Evolutionary conservation across 805 yeast genomes (phyloP), one percentile per base, ranked within the genome.

Genomic region (Yamadazyma philogaea): DNA sequence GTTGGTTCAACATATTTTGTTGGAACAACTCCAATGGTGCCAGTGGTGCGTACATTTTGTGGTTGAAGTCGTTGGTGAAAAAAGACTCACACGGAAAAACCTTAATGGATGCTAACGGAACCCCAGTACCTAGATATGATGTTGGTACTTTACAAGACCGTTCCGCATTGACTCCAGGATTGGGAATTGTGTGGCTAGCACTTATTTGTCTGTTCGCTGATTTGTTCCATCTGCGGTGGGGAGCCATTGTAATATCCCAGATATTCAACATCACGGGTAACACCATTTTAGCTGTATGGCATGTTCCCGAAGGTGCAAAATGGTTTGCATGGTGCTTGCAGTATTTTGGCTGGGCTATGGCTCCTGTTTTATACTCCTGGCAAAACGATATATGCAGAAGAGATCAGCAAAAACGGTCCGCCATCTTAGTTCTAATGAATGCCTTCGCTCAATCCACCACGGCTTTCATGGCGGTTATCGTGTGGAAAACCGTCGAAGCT

Each of bases 301-400:
- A 79, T 48, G 77, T 81, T 21, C 69, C 80, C 0, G 66, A 66
- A 32, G 45, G 66, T n/a, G 79, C 84, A 12, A 79, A 81, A 58
- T 79, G 85, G 84, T 78, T 72, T 64, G 86, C 80, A 0, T 81
- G 76, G 56, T 66, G 79, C 52, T 66, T 75, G 37, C 78, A 77
- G 16, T 81, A 79, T 53, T 77, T 78, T 57, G 76, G 81, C 11
- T 80, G 82, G 73, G 76, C 84, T 14, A 77, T 77, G 57, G 79
- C 84, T 2, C 81, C 85, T 0, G 80, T 80, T 36, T 60, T 79
- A 37, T 77, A 79, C 66, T 72, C 82, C 1, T 72, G 76, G 67
- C 75, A 75, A 43, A 74, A 74, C 51, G 85, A 79, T 59, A 72
- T 79, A 40, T 65, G 79, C 45, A 66, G 86, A 47, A 65, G 74